Evolutionary conservation across 208 protist species (phyloP), one percentile per base, ranked within the genome.

Genomic region (Leishmania major): DNA sequence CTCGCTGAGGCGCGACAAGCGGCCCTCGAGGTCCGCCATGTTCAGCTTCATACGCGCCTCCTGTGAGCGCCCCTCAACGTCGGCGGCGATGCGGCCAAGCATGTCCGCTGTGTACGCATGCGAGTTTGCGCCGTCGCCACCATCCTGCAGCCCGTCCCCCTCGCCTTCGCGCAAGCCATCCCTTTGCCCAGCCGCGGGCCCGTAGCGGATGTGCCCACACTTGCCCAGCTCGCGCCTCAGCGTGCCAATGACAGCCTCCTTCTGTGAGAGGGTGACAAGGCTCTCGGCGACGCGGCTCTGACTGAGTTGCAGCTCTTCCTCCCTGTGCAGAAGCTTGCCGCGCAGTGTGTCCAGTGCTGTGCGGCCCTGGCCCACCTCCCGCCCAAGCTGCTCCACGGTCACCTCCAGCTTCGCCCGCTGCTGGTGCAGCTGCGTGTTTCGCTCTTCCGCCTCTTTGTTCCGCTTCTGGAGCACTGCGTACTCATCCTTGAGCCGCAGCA

Each of bases 31-130:
- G 71, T 95, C 92, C 47, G 91, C 88, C 13, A 92, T 51, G 60
- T 69, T 88, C n/a, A 97, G 83, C 84, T 93, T 92, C 86, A 93
- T 90, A 75, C 92, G 91, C 10, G 92, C 86, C 85, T 94, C 90
- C 51, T 92, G 75, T 37, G 92, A 91, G 57, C 92, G 91, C 3
- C 87, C 89, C 74, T 97, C 91, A 17, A 97, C 90, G 69, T 94
- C 91, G 1, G 84, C 92, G 3, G 94, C 88, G 79, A 96, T 96
- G 69, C 69, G 84, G 64, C 87, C 82, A 43, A 97, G 84, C 67
- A 87, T 85, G 71, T 95, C 91, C 0, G 86, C 88, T 49, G 89
- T 89, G 87, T 95, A 94, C 45, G 55, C 64, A 62, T 43, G 40
- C 53, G 37, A 59, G 53, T 17, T 71, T 3, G 25, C 66, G 49